A percentile compares a stretch with the other conserved stretches of the same genome.
phyloP scores from a whole-genome alignment of 1,139 yeast genomes.

The Debaryomycetaceae sp. region DNA sequence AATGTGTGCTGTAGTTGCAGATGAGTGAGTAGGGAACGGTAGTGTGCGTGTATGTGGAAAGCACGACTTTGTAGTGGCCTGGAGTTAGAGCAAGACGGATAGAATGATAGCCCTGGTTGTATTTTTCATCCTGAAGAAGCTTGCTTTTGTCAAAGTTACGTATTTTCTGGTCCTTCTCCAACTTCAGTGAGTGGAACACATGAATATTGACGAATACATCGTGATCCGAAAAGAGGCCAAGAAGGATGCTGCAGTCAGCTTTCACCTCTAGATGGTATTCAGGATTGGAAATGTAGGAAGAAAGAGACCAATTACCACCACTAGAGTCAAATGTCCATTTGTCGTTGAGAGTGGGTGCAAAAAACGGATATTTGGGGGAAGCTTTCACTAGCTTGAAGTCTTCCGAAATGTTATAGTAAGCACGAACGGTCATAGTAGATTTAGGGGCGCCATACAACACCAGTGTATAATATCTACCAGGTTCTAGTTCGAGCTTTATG shows the following conservation, averaged over 20 bases:
- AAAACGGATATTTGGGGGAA: constrained; percentile 16
- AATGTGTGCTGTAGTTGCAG: constrained; percentile 9
- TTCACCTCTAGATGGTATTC: constrained; percentile 43
- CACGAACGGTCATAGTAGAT: constrained; percentile 35
- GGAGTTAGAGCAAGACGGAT: constrained; percentile 26
- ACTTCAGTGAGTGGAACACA: constrained; percentile 32
- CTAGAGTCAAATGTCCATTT: constrained; percentile 46
- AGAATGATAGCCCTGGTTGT: constrained; percentile 18
- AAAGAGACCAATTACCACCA: constrained; percentile 59
- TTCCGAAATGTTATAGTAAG: constrained; percentile 26
- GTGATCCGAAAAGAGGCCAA: constrained; percentile 24
- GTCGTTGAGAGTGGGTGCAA: constrained; percentile 26
- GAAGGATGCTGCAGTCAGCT: constrained; percentile 13
- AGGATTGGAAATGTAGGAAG: constrained; percentile 59
- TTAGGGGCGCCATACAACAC: constrained; percentile 21
- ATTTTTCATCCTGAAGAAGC: constrained; percentile 26
- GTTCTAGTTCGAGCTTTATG: constrained; percentile 23
- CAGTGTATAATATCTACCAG: constrained; percentile 22
- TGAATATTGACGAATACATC: constrained; percentile 36
- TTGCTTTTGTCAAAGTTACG: constrained; percentile 28
- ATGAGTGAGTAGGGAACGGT: constrained; percentile 14
- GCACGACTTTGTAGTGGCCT: constrained; percentile 33
- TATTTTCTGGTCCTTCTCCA: constrained; percentile 15
- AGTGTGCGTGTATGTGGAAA: constrained; percentile 25
- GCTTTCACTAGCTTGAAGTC: constrained; percentile 23